Percentiles rank a stretch among this genome's conserved stretches.
These are phyloP conservation scores for Suillus decipiens DNA, from an alignment of 768 basidiomycete species.

Conservation along the genomic window DNA sequence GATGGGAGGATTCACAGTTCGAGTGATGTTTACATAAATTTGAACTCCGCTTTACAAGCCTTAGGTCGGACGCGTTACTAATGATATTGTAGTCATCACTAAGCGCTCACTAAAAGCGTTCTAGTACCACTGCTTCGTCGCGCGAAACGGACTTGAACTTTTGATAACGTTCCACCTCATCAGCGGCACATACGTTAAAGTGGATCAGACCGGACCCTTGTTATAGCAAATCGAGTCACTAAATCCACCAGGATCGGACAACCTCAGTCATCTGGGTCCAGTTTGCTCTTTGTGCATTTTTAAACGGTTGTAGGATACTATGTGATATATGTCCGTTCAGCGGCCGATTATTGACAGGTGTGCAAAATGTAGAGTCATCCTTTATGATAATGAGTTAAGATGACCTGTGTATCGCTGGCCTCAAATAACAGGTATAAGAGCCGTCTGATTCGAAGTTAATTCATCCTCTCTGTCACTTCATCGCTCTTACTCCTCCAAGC, in stretches of 20 bases:
- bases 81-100: neutral
- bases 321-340: neutral
- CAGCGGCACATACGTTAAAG: neutral
- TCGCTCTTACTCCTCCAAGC: neutral
- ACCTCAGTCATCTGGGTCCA: neutral
- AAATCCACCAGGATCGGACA: neutral
- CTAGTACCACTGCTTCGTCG: neutral
- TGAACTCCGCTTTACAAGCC: too few relatives aligned
- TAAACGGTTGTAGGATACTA: too few relatives aligned
- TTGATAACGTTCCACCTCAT: neutral
- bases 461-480: neutral
- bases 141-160: neutral
- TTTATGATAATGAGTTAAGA: neutral
- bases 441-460: neutral
- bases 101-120: too few relatives aligned
- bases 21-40: too few relatives aligned
- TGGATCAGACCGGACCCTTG: neutral
- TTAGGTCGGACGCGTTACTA: constrained; percentile 2
- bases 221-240: neutral
- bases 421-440: neutral
- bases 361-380: neutral
- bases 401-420: neutral
- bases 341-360: neutral
- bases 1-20: too few relatives aligned
- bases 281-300: neutral